Evolutionary conservation across 1,284 basidiomycete species (phyloP).

Genomic region (Cutaneotrichosporon sp.): DNA sequence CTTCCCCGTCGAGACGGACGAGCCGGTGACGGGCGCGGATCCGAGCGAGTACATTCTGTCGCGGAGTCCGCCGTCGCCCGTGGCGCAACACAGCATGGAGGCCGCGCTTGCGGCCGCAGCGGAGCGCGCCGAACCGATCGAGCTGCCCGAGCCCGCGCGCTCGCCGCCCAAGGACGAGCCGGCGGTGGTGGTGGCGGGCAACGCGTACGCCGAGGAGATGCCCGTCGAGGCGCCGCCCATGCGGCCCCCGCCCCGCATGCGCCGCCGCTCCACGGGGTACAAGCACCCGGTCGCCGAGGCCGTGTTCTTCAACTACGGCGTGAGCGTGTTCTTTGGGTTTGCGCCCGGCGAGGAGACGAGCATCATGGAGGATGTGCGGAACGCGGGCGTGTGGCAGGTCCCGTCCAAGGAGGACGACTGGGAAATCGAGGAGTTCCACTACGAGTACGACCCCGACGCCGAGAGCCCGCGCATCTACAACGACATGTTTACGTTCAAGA

Average conservation of each 20-base stretch:
- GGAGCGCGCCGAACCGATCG: slow-evolving; percentile 3
- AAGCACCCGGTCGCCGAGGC: slow-evolving; percentile 67
- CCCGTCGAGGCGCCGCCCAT: slow-evolving; percentile 1
- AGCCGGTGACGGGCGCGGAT: slow-evolving; percentile 28
- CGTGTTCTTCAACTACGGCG: slow-evolving; percentile 77
- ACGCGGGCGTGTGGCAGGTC: slow-evolving; percentile 67
- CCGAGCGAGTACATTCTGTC: slow-evolving; percentile 52
- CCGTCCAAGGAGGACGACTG: slow-evolving; percentile 65
- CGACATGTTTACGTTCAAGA: slow-evolving; percentile 73
- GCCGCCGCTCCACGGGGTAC: slow-evolving; percentile 12
- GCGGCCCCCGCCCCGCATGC: slow-evolving; percentile 15
- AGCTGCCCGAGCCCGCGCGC: slow-evolving; percentile 1
- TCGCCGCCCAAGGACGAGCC: neutral
- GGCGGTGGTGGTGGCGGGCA: neutral
- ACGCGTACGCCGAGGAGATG: slow-evolving; percentile 1
- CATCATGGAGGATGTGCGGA: slow-evolving; percentile 78
- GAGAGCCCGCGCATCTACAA: slow-evolving; percentile 78
- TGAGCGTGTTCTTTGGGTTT: slow-evolving; percentile 85
- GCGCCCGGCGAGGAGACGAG: slow-evolving; percentile 71
- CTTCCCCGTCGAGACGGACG: slow-evolving; percentile 58
- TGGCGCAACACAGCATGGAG: slow-evolving; percentile 11
- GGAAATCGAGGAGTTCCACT: slow-evolving; percentile 90
- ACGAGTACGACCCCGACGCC: slow-evolving; percentile 84
- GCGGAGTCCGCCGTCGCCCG: slow-evolving; percentile 37
- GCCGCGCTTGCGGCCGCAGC: slow-evolving; percentile 7